Percentiles rank a stretch among this genome's conserved stretches.
Conservation (phyloP, 2,329 filamentous ascomycete species). For the Fusarium begoniae region DNA sequence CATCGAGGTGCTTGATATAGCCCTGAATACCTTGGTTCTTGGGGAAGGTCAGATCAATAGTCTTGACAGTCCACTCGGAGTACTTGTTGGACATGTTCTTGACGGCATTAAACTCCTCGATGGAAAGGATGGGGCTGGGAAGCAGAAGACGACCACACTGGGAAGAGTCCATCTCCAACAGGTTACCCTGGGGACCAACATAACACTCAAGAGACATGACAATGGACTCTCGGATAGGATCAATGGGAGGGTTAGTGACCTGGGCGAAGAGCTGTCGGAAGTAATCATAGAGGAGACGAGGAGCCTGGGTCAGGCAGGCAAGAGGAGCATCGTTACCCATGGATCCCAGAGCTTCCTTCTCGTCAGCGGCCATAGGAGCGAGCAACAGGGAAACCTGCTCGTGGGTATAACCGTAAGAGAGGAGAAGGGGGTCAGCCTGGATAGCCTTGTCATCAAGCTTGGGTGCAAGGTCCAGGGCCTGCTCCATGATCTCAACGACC, state of each 20-base stretch:
- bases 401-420: constrained; percentile 92
- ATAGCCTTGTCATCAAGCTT: constrained; percentile 75
- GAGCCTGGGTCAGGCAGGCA: constrained; percentile 88
- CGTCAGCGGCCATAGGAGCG: constrained; percentile 95
- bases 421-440: constrained; percentile 84
- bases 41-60: constrained; percentile 92
- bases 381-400: constrained; percentile 94
- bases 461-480: constrained; percentile 70
- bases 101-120: constrained; percentile 89
- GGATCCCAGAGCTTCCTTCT: constrained; percentile 94
- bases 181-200: constrained; percentile 93
- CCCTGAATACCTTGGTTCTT: constrained; percentile 84
- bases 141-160: constrained; percentile 89
- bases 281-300: constrained; percentile 91
- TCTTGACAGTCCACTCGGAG: constrained; percentile 85
- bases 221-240: constrained; percentile 95
- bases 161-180: constrained; percentile 90
- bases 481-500: constrained; percentile 71
- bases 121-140: constrained; percentile 87
- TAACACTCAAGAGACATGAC: constrained; percentile 99
- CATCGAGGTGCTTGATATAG: constrained; percentile 86
- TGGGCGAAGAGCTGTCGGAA: constrained; percentile 98
- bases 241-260: constrained; percentile 97
- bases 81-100: constrained; percentile 79
- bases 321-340: constrained; percentile 98